Base-by-base conservation (phyloP, 2,329 filamentous ascomycete species). In the Ceratocystis cacaofunesta region DNA sequence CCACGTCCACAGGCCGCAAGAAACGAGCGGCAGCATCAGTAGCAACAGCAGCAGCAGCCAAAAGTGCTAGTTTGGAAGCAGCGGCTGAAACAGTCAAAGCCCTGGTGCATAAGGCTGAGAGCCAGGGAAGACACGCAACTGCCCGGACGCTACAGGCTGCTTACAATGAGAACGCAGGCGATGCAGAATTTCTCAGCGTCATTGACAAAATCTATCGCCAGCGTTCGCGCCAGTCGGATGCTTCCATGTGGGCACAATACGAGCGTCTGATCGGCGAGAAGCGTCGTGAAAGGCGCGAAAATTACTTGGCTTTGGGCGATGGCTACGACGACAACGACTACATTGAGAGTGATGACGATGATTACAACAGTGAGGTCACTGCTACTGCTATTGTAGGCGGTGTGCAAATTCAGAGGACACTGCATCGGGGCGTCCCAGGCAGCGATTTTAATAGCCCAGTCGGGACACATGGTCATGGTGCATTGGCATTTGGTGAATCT, bases 111-210 rank as follows among this genome's bases (percentile, higher is more conserved):
- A 78, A 84, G 70, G 83, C 83, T 4, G 72, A 86, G 61, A 75
- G 77, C 67, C 78, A 81, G 70, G 77, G 77, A 68, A 80, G 82
- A 67, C 85, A 83, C 71, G 81, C 82, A 64, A 86, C 83, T 7
- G 84, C 84, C 1, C 86, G 79, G 76, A 83, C 84, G 52, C 75
- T 86, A 67, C 78, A 82, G 64, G 79, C 78, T 15, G 76, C 85
- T 67, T 86, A 84, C 72, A 82, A 86, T 69, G 82, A 85, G 70
- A 78, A 80, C 67, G 76, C 76, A 57, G 72, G 74, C 48, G 77
- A 85, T 69, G 73, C 77, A 17, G 74, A 75, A 44, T 83, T 85
- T 70, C 75, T 85, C 66, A 74, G 76, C 68, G 79, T 85, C 76
- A 74, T 86, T 58, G 80, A 83, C 72, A 78, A 81, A 67, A 77